Percentiles rank a stretch among this genome's conserved stretches.
Evolutionary conservation across 305 asterid species (phyloP).

Genomic region (Fraxinus latifolia): DNA sequence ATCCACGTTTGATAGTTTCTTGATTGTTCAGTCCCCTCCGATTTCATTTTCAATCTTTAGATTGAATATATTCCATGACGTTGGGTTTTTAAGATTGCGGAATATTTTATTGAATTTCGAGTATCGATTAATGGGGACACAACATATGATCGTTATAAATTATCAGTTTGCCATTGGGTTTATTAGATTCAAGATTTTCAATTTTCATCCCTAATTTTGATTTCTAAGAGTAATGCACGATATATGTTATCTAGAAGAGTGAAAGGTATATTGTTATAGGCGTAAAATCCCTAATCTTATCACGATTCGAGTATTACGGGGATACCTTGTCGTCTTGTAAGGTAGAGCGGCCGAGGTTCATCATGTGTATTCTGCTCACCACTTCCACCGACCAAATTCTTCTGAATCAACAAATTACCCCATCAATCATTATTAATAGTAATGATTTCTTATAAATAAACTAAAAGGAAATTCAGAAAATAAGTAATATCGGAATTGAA

Average conservation of each 20-base stretch:
- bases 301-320: slow-evolving; percentile 10
- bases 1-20: no score
- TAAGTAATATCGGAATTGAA: background rate
- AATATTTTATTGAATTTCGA: no score
- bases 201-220: background rate
- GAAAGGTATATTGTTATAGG: no score
- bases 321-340: slow-evolving; percentile 41
- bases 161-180: no score
- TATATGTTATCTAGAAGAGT: background rate
- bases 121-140: no score
- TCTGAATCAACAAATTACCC: slow-evolving; percentile 31
- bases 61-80: no score
- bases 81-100: no score
- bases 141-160: no score
- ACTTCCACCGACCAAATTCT: slow-evolving; percentile 27
- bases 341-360: slow-evolving; percentile 61
- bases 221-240: background rate
- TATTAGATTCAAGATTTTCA: no score
- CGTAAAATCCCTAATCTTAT: no score
- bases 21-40: no score
- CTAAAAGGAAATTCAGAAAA: background rate
- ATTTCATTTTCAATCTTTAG: no score
- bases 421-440: background rate
- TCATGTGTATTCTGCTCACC: slow-evolving; percentile 44
- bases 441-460: background rate